Evolutionary conservation across 768 basidiomycete species (phyloP), one percentile per base, ranked within the genome.

Genomic region (Suillus tomentosus): DNA sequence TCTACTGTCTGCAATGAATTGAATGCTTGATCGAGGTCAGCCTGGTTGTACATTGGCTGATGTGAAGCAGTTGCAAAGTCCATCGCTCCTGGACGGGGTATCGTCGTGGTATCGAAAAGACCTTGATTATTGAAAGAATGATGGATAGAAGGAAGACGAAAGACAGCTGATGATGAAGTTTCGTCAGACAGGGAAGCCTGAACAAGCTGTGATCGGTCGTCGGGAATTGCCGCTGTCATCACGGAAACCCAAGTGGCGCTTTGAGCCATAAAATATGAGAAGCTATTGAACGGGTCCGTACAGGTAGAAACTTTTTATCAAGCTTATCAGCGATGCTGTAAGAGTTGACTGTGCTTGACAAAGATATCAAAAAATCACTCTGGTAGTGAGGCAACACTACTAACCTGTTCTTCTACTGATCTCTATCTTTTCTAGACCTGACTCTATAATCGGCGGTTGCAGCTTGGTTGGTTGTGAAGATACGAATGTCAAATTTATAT

Each of bases 11-110:
- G 80, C 64, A 78, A 76, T 71, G 77, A 83, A 80, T 72, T 77
- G 75, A 85, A 84, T 66, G 83, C 71, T 60, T 82, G 80, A 74
- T 90, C 87, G 70, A 88, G 77, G 78, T 90, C 87, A 65, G 77
- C 74, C 66, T 80, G 81, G 63, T 78, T 67, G 76, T 88, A 89
- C 67, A 86, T 76, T 67, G 70, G 65, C 71, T 81, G 77, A 47
- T 76, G 74, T 2, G 74, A 61, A 62, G 76, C 62, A 39, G 78
- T 58, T 39, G 74, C 72, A 65, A 85, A 88, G 75, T 91, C 88
- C 74, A 90, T 80, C 54, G 5, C 14, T 7, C 82, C 84, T 68
- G 51, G 70, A 69, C 62, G 67, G 22, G 55, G 76, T 70, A 40
- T 79, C 74, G 64, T 80, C 82, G 74, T 83, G 82, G 71, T 83